A percentile compares a stretch with the other conserved stretches of the same genome.
phyloP scores from a whole-genome alignment of 768 basidiomycete genomes.

The Panaeolus cyanescens region DNA sequence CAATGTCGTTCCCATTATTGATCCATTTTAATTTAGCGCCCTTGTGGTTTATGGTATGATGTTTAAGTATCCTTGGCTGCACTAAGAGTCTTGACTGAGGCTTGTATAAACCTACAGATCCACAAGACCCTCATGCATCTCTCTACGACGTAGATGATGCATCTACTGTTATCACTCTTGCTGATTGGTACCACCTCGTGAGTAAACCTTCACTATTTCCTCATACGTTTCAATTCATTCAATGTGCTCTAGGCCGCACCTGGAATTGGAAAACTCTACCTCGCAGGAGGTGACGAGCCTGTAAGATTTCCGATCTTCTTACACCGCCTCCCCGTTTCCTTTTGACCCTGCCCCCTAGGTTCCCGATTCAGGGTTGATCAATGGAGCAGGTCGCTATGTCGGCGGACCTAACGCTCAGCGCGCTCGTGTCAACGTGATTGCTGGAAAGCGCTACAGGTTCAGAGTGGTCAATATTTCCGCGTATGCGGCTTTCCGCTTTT shows the following conservation, averaged over 20 bases:
- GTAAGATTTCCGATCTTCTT: too few species aligned
- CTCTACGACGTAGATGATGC: conserved; percentile 19
- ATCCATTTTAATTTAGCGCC: neutral
- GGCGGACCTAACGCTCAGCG: conserved; percentile 35
- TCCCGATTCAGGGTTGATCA: conserved; percentile 19
- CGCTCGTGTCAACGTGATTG: conserved; percentile 39
- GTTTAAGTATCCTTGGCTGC: conserved; percentile 9
- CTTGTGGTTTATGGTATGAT: neutral
- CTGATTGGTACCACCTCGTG: conserved; percentile 30
- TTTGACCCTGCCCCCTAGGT: conserved; percentile 5
- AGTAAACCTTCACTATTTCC: too few species aligned
- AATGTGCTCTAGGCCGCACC: conserved; percentile 5
- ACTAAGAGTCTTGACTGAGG: conserved; percentile 8
- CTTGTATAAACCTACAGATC: neutral
- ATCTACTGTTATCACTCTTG: conserved; percentile 40
- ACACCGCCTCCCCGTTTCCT: neutral
- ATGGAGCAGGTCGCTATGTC: conserved; percentile 43
- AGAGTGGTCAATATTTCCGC: conserved; percentile 49
- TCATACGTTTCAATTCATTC: neutral
- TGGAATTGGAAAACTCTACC: conserved; percentile 16
- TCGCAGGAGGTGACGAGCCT: conserved; percentile 19
- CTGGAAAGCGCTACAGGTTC: conserved; percentile 49
- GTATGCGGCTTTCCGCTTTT: conserved; percentile 41
- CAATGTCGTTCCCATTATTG: neutral
- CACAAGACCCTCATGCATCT: conserved; percentile 4